These are phyloP conservation scores for Closterium sp. DNA, from an alignment of 139 green algal genomes.

Conservation along the genomic window DNA sequence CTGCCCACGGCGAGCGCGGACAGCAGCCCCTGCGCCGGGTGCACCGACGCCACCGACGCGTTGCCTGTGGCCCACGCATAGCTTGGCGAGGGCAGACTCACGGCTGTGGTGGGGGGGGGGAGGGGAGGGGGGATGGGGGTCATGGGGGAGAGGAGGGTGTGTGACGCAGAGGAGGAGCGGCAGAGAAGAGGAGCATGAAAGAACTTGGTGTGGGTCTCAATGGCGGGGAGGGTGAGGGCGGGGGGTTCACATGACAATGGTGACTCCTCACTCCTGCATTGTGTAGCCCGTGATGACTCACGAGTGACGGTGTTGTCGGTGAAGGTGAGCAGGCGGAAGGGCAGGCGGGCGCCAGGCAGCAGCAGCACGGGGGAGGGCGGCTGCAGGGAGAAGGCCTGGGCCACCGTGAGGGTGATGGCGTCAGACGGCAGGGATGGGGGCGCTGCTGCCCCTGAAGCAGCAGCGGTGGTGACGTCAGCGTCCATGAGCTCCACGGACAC, in stretches of 20 bases:
- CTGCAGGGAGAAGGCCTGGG: constrained; percentile 41
- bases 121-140: neutral
- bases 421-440: neutral
- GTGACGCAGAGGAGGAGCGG: neutral
- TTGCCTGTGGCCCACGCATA: constrained; percentile 35
- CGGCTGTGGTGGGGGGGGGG: neutral
- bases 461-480: neutral
- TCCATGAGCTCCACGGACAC: constrained; percentile 25
- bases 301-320: too few species aligned
- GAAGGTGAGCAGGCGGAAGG: constrained; percentile 6
- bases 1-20: constrained; percentile 8
- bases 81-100: constrained; percentile 32
- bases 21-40: neutral
- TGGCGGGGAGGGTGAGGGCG: too few species aligned
- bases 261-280: too few species aligned
- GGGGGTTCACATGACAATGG: too few species aligned
- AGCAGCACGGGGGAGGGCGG: constrained; percentile 38
- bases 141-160: neutral
- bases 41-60: neutral
- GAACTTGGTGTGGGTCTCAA: neutral
- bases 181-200: neutral
- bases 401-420: constrained; percentile 34
- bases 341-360: constrained; percentile 9
- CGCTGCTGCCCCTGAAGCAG: neutral
- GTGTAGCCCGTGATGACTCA: too few species aligned